Base-by-base conservation (phyloP, 2,329 filamentous ascomycete species). In the Apiospora phragmitis region DNA sequence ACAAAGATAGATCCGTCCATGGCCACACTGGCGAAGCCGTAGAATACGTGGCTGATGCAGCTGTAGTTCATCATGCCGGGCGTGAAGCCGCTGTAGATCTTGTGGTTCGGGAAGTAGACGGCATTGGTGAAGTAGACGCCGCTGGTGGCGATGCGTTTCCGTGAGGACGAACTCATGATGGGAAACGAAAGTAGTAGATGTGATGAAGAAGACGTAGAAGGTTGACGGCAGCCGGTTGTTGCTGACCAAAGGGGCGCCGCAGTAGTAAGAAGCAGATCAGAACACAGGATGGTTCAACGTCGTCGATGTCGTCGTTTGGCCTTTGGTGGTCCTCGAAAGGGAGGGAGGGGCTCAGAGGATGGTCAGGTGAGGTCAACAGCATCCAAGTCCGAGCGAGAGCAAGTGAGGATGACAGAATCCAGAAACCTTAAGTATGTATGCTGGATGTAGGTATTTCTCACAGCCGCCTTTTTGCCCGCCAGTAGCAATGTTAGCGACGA, bases 21-120 rank as follows among this genome's bases (percentile, higher is more conserved):
- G 73, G 89, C 89, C 59, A 95, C 88, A 81, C 88, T 92, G 71
- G 93, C 93, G 87, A 93, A 95, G 16, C 93, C 92, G 79, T 95
- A 95, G 81, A 94, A 95, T 35, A 95, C 90, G 77, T 94, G 92
- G 74, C 92, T 94, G 76, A 95, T 90, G 76, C 92, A 93, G 74
- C 89, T 89, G 79, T 94, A 90, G 79, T 93, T 93, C 77, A 95
- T 83, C 70, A 90, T 90, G 1, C 89, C 92, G 0, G 93, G 93
- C 21, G 92, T 92, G 76, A 93, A 89, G 73, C 91, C 88, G 70
- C 87, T 86, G 81, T 94, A 94, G 74, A 94, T 89, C 71, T 90
- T 86, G 83, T 89, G 90, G 81, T 94, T 95, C n/a, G 93, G 92
- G 80, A 94, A 96, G 82, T 95, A 96, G 24, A 94, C 92, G 29